Conservation (phyloP, 768 basidiomycete species). For the Kwoniella botswanensis region DNA sequence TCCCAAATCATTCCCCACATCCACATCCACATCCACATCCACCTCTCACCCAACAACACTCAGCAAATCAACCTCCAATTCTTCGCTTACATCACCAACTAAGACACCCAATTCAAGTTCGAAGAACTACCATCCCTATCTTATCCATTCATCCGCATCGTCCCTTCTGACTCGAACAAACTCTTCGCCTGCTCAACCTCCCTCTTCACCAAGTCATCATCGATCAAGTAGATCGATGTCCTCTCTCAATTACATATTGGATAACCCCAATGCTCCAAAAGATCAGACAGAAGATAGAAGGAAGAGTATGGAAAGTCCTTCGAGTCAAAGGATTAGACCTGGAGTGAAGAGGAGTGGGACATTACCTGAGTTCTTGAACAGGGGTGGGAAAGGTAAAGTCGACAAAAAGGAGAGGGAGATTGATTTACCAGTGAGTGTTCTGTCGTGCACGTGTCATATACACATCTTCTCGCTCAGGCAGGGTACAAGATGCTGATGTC, state of each 20-base stretch:
- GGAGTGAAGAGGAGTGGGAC: slow-evolving; percentile 40
- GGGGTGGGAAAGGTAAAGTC: slow-evolving; percentile 14
- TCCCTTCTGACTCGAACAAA: slow-evolving; percentile 51
- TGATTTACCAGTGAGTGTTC: slow-evolving; percentile 43
- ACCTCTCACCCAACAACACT: slow-evolving; percentile 7
- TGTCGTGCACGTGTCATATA: too few species aligned
- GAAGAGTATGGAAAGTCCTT: slow-evolving; percentile 37
- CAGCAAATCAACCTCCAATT: slow-evolving; percentile 4
- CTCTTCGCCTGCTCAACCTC: slow-evolving; percentile 44
- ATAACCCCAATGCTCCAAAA: background rate
- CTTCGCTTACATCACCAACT: slow-evolving; percentile 8
- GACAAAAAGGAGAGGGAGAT: slow-evolving; percentile 21
- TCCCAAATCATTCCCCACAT: background rate
- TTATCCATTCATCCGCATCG: slow-evolving; percentile 48
- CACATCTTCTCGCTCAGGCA: too few species aligned
- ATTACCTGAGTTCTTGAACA: slow-evolving; percentile 27
- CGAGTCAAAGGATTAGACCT: slow-evolving; percentile 9
- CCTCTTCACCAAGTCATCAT: slow-evolving; percentile 28
- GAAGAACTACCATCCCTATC: slow-evolving; percentile 48
- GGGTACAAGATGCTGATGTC: too few species aligned
- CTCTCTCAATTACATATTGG: slow-evolving; percentile 18
- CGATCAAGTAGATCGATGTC: slow-evolving; percentile 40
- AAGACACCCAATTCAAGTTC: slow-evolving; percentile 20
- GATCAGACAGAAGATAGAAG: slow-evolving; percentile 34
- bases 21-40: background rate